Base-by-base conservation (phyloP, 148 eudicot species). In the Drosera capensis region DNA sequence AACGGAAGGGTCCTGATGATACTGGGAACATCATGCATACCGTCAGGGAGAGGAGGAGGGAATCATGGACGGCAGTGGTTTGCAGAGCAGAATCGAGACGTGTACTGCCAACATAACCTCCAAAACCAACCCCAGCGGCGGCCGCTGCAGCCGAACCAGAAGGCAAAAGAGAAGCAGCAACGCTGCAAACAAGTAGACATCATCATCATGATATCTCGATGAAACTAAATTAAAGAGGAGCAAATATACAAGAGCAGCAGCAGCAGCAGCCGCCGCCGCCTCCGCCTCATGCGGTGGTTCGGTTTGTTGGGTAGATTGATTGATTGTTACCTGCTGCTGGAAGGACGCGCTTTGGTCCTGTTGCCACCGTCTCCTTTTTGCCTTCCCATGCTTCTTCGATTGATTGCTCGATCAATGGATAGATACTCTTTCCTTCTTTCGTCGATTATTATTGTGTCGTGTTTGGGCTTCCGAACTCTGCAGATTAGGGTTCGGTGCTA, bases 271-370 rank as follows among this genome's bases (percentile, higher is more conserved):
- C 2, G 8, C 1, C 22, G 15, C n/a, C n/a, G n/a, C n/a, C n/a
- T 20, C 47, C 22, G 23, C 23, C 25, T 23, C 20, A 20, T 7
- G 8, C 6, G 14, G 14, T 7, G 17, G 17, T 20, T 17, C 14
- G 1, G 14, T 21, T 43, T 20, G 22, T 5, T 20, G 28, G 38
- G 11, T 31, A 19, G 14, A 13, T 14, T 20, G 41, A 18, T 45
- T 5, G 5, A 31, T 14, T 4, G 42, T n/a, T 24, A 79, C 97
- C 94, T 75, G 81, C 97, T 90, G 68, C 85, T 90, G 7, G 97
- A 84, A 48, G 97, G 87, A 23, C 97, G 95, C 49, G 77, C 71
- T 70, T 90, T 90, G 70, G 58, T 84, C 64, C 97, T 72, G 36
- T n/a, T n/a, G n/a, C 72, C 74, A 35, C 64, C 75, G 16, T 90